Conservation (phyloP, 768 basidiomycete species). For the Mrakia gelida region DNA sequence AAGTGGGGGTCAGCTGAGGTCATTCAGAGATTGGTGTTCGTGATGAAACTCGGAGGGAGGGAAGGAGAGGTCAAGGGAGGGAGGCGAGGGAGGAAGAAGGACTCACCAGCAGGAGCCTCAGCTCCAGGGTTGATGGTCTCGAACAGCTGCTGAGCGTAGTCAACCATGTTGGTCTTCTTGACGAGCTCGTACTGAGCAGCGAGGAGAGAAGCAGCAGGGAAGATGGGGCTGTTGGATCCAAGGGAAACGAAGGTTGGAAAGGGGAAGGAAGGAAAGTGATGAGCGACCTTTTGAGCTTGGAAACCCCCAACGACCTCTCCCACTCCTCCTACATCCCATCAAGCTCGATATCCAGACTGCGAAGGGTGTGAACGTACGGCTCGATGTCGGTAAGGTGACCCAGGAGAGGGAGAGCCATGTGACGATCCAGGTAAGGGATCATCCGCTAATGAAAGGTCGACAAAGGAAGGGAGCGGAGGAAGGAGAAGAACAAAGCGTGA, state of each 20-base stretch:
- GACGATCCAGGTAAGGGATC: conserved; percentile 88
- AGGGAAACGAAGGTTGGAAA: neutral
- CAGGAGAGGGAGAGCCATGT: conserved; percentile 88
- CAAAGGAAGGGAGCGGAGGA: neutral
- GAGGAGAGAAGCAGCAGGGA: conserved; percentile 72
- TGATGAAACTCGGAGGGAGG: too few relatives aligned
- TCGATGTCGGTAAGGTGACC: conserved; percentile 74
- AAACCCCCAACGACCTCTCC: neutral
- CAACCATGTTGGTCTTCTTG: conserved; percentile 97
- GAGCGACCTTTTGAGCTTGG: conserved; percentile 1
- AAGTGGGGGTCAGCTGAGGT: neutral
- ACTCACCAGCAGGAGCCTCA: conserved; percentile 63
- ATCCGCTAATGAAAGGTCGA: conserved; percentile 53
- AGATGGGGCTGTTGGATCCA: conserved; percentile 47
- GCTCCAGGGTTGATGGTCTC: conserved; percentile 70
- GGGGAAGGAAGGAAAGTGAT: neutral
- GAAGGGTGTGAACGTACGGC: conserved; percentile 20
- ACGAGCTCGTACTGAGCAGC: conserved; percentile 95
- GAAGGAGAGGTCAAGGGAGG: too few relatives aligned
- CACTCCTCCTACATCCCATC: neutral
- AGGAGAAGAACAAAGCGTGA: neutral
- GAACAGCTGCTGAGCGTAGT: conserved; percentile 79
- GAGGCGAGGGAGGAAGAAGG: neutral
- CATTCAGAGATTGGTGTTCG: neutral
- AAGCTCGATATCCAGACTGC: neutral